These are phyloP conservation scores for Paraphoma sp. DNA, from an alignment of 2,329 filamentous ascomycete species.

Conservation along the genomic window DNA sequence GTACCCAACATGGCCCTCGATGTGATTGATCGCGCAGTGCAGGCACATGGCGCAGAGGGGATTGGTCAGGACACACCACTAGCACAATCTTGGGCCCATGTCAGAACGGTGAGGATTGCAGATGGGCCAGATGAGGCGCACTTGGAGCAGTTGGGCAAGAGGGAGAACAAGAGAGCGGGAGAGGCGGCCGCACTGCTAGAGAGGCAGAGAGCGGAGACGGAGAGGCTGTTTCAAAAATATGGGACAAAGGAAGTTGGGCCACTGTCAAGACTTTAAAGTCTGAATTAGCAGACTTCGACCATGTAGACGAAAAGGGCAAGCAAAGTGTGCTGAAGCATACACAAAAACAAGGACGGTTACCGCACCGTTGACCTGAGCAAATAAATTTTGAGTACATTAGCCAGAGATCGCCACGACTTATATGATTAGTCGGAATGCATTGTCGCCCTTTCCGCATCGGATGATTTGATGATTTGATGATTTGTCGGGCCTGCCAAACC, in stretches of 20 bases:
- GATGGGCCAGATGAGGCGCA: slow-evolving; percentile 95
- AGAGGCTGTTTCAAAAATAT: slow-evolving; percentile 68
- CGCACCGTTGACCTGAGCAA: too few species aligned
- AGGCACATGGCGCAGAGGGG: slow-evolving; percentile 86
- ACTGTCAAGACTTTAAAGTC: slow-evolving; percentile 10
- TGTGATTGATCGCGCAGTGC: slow-evolving; percentile 90
- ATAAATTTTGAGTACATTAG: too few species aligned
- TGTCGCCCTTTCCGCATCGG: too few species aligned
- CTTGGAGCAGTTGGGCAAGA: slow-evolving; percentile 72
- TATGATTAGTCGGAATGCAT: too few species aligned
- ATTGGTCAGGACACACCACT: slow-evolving; percentile 92
- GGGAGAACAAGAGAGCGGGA: slow-evolving; percentile 73
- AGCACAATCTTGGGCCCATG: slow-evolving; percentile 74
- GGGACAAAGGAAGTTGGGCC: slow-evolving; percentile 25
- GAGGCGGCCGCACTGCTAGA: slow-evolving; percentile 65
- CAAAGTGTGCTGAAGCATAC: too few species aligned
- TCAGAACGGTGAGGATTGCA: slow-evolving; percentile 80
- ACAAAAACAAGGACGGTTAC: too few species aligned
- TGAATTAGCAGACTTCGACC: too few species aligned
- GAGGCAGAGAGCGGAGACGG: slow-evolving; percentile 67
- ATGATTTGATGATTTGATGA: not conserved
- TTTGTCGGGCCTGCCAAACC: not conserved
- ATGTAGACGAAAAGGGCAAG: too few species aligned
- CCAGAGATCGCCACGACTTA: too few species aligned
- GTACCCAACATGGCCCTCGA: slow-evolving; percentile 79